A percentile compares a stretch with the other conserved stretches of the same genome.
phyloP scores from a whole-genome alignment of 257 asterid species.

The Rubia yunnanensis region DNA sequence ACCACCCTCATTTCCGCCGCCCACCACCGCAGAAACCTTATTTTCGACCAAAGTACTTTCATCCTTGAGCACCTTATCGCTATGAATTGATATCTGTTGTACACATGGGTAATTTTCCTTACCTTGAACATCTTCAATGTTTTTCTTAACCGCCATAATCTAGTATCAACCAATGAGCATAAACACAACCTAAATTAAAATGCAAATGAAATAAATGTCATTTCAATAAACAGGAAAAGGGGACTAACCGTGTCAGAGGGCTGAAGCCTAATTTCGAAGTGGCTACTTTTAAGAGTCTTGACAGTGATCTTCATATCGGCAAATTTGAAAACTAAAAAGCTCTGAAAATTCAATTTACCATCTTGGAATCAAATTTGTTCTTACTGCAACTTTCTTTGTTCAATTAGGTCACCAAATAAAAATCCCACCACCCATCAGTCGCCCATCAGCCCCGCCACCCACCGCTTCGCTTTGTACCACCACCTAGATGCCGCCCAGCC shows the following conservation, averaged over 20 bases:
- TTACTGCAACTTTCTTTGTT: too few relatives aligned
- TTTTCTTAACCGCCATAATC: constrained; percentile 87
- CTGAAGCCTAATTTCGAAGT: constrained; percentile 71
- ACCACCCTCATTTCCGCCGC: too few relatives aligned
- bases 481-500: too few relatives aligned
- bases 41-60: constrained; percentile 72
- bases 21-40: constrained; percentile 73
- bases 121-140: constrained; percentile 85
- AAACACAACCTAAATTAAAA: not conserved
- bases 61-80: constrained; percentile 82
- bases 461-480: too few relatives aligned
- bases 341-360: not conserved
- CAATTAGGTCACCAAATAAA: not conserved
- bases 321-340: constrained; percentile 2
- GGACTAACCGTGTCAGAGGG: constrained; percentile 66
- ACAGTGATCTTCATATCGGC: constrained; percentile 85
- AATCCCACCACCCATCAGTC: too few relatives aligned
- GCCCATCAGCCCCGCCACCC: too few relatives aligned
- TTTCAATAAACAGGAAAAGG: not conserved
- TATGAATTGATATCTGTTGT: constrained; percentile 79
- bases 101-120: constrained; percentile 88
- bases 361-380: not conserved
- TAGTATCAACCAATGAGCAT: constrained; percentile 11
- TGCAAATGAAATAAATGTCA: not conserved
- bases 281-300: constrained; percentile 90